Percentiles rank a stretch among this genome's conserved stretches.
These are phyloP conservation scores for Vitis hybrid DNA, from an alignment of 177 flowering plant genomes.

Conservation along the genomic window DNA sequence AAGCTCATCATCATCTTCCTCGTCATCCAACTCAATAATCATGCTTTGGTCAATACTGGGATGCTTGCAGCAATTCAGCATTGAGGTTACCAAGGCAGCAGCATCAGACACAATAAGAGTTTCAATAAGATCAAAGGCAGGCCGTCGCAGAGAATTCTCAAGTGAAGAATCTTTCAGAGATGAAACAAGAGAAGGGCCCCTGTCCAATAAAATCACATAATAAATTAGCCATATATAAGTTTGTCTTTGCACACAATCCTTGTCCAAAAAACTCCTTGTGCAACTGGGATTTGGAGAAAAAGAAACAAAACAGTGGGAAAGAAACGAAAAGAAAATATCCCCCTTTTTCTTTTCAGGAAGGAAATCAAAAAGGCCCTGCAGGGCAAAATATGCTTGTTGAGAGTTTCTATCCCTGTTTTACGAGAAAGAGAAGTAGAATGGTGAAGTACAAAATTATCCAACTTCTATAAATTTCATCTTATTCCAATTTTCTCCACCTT, in stretches of 20 bases:
- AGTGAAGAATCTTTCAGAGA: constrained; percentile 81
- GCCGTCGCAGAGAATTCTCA: constrained; percentile 79
- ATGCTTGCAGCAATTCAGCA: constrained; percentile 30
- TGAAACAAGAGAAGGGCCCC: constrained; percentile 90
- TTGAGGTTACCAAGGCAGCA: constrained; percentile 52
- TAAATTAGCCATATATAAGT: background rate
- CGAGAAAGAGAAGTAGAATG: no score
- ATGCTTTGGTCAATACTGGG: constrained; percentile 18
- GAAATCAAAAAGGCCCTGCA: no score
- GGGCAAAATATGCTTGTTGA: no score
- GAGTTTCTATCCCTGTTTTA: no score
- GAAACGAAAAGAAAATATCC: background rate
- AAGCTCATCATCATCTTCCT: constrained; percentile 41
- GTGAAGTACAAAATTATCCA: no score
- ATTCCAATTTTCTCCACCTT: no score
- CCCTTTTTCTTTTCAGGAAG: no score
- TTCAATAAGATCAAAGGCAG: constrained; percentile 92
- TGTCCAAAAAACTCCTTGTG: background rate
- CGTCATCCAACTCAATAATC: constrained; percentile 38
- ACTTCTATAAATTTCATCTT: no score
- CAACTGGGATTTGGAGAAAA: background rate
- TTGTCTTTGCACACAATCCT: background rate
- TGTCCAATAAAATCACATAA: constrained; percentile 25
- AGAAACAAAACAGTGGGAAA: background rate
- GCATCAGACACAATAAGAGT: constrained; percentile 88